Base-by-base conservation (phyloP, 2,329 filamentous ascomycete genomes). In the Lasiodiplodia theobromae region DNA sequence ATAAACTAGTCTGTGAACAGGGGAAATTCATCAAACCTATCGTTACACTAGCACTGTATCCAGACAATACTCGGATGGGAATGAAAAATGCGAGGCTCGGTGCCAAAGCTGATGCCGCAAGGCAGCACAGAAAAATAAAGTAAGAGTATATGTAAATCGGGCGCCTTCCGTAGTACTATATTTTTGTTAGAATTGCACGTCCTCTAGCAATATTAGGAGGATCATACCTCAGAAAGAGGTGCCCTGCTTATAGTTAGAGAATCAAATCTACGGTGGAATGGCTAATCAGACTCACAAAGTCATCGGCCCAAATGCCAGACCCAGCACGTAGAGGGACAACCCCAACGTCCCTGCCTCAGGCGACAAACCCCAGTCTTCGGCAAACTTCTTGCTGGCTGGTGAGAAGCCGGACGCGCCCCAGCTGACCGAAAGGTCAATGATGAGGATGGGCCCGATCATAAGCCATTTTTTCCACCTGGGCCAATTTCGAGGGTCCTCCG, bases 391-490 rank as follows among this genome's bases (percentile, higher is more conserved):
- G 16, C 77, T 74, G 0, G 78, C 81, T 0, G 84, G 83, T 2
- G 82, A 84, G 72, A 82, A 85, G 10, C 83, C 83, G 6, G 81
- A 83, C 1, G 83, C 83, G 10, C 81, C 82, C 79, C 82, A 85
- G 18, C 74, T 76, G 37, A 79, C 77, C 47, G 74, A 76, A 40
- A 78, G 73, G 60, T 79, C 77, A 62, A 79, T 78, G 37, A 77
- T 74, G 2, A 78, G 73, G 44, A 80, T 78, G 21, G 74, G 74
- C 34, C 74, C 74, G 5, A 79, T 72, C 74, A 79, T 77, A 7
- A 76, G 62, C 77, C 78, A 79, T 74, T 79, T 79, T 31, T 74
- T 73, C 38, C 71, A 65, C 49, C 60, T 52, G 2, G 74, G 65
- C 78, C 78, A 80, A 69, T 80, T 79, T 11, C 77, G 71, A 6